Base-by-base conservation (phyloP, 306 rosid species). In the Glycyrrhiza uralensis region DNA sequence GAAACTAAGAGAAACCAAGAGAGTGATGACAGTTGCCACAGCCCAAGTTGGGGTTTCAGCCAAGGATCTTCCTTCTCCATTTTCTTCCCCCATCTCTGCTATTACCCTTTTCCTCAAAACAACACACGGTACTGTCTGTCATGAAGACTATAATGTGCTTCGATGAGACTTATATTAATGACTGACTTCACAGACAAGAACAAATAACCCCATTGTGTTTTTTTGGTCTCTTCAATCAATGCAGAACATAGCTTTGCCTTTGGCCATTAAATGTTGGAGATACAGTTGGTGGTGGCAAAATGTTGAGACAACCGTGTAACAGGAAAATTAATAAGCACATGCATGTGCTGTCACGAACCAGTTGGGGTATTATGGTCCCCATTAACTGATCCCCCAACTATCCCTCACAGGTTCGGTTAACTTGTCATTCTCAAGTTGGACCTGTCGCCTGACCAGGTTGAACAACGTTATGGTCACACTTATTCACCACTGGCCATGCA, bases 1-100 rank as follows among this genome's bases (percentile, higher is more conserved):
- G 78, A 94, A 87, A 50, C 96, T 89, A 72, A 84, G 33, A 66
- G 80, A 24, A 62, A 94, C 91, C 83, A 94, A 69, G 24, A 82
- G 69, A 77, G 86, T 69, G 75, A 89, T 76, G 1, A 94, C 98
- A 57, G 90, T 83, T 51, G 98, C 92, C 23, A 94, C 89, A 15
- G 97, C 89, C 92, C 96, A 94, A 29, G 94, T 82, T 17, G 98
- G 97, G 79, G 94, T 89, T 59, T 86, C 88, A 13, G 74, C 65
- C 85, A 91, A 85, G 66, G 97, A 88, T 79, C 94, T 80, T 61
- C 88, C 96, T 38, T 85, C 84, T 14, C 72, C 75, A 5, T 30
- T 55, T 49, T 71, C 77, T 52, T 52, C 78, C 77, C 14, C 82
- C 97, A 93, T 88, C 54, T 63, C 33, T 20, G 32, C 24, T 26